These are phyloP conservation scores for Sporothrix schenckii DNA, from an alignment of 2,329 filamentous ascomycete species.

Conservation along the genomic window DNA sequence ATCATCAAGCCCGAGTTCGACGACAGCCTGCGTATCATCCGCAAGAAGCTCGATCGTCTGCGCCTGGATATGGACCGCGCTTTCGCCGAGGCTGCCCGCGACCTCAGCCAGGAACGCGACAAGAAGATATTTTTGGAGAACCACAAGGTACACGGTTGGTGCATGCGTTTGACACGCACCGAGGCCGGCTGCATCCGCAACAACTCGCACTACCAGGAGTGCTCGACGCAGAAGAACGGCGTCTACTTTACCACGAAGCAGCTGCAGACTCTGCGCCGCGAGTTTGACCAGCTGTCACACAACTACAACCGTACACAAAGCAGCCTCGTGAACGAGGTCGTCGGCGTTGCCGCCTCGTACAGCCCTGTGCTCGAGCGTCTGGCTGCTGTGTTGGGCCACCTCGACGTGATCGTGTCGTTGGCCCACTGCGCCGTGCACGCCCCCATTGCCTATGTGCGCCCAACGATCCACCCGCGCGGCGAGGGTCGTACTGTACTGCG, in stretches of 20 bases:
- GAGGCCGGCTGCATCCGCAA: constrained; percentile 94
- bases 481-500: constrained; percentile 86
- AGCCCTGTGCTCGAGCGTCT: constrained; percentile 88
- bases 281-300: constrained; percentile 90
- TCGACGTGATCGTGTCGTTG: constrained; percentile 93
- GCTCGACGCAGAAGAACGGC: constrained; percentile 97
- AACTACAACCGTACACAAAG: constrained; percentile 95
- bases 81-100: constrained; percentile 72
- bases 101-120: constrained; percentile 88
- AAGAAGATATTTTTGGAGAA: constrained; percentile 99
- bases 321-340: constrained; percentile 88
- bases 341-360: constrained; percentile 91
- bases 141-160: constrained; percentile 94
- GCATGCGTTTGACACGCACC: constrained; percentile 86
- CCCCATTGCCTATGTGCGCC: constrained; percentile 86
- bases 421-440: constrained; percentile 93
- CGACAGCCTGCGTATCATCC: constrained; percentile 81
- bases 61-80: constrained; percentile 81
- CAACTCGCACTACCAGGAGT: constrained; percentile 87
- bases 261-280: constrained; percentile 77
- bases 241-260: constrained; percentile 94
- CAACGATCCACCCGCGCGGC: constrained; percentile 85
- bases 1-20: constrained; percentile 99
- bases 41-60: constrained; percentile 85
- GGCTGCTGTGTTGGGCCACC: constrained; percentile 83